Evolutionary conservation across 2,329 filamentous ascomycete species (phyloP).

Genomic region (Fusarium fracticaudum): DNA sequence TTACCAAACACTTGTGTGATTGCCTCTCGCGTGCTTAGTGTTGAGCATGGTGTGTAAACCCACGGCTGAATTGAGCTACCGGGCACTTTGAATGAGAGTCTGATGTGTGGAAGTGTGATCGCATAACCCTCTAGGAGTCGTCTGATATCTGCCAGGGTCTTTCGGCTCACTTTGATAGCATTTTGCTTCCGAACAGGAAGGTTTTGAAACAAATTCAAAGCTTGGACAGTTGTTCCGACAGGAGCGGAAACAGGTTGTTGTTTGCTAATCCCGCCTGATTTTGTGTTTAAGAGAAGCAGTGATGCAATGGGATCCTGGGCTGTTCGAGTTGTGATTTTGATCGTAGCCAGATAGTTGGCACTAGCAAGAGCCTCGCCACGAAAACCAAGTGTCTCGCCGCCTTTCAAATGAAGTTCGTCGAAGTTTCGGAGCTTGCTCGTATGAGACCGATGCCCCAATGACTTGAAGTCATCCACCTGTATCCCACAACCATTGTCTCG

Average conservation of each 20-base stretch:
- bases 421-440: slow-evolving; percentile 79
- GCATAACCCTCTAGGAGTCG: slow-evolving; percentile 71
- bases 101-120: slow-evolving; percentile 71
- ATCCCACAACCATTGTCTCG: slow-evolving; percentile 81
- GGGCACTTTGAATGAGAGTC: slow-evolving; percentile 67
- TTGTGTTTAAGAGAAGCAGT: slow-evolving; percentile 54
- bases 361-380: slow-evolving; percentile 78
- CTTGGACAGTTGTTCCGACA: slow-evolving; percentile 74
- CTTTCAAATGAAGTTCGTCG: slow-evolving; percentile 67
- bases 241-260: slow-evolving; percentile 59
- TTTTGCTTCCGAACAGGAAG: slow-evolving; percentile 72
- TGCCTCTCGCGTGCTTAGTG: slow-evolving; percentile 64
- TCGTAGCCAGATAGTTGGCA: slow-evolving; percentile 66
- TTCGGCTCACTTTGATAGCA: slow-evolving; percentile 65
- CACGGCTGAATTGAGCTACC: slow-evolving; percentile 64
- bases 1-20: slow-evolving; percentile 70
- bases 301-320: slow-evolving; percentile 68
- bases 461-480: slow-evolving; percentile 65
- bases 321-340: slow-evolving; percentile 72
- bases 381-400: slow-evolving; percentile 74
- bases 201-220: slow-evolving; percentile 66
- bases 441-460: slow-evolving; percentile 72
- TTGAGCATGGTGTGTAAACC: slow-evolving; percentile 68
- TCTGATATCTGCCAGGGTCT: slow-evolving; percentile 66
- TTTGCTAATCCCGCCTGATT: slow-evolving; percentile 44